A percentile compares a stretch with the other conserved stretches of the same genome.
Evolutionary conservation across 768 basidiomycete genomes (phyloP).

Genomic region (Dictyophora rubrovolvata): DNA sequence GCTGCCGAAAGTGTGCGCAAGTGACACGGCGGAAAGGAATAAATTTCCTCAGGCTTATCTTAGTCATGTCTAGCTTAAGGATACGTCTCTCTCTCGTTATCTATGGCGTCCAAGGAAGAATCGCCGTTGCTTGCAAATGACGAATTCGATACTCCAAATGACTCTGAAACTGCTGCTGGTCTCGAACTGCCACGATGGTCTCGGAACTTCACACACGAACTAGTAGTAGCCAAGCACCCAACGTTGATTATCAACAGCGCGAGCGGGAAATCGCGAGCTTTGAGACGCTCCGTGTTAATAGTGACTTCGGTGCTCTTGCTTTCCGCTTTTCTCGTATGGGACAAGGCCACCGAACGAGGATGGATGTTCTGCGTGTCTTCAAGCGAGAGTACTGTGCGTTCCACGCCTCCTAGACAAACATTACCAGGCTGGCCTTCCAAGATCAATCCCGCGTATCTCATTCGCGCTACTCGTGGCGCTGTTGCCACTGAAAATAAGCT

Average conservation of each 20-base stretch:
- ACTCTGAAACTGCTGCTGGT: not conserved
- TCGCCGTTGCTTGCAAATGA: not conserved
- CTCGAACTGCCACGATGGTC: not conserved
- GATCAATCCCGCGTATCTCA: conserved; percentile 48
- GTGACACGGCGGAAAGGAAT: too few relatives aligned
- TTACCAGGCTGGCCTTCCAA: conserved; percentile 8
- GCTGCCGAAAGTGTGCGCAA: too few relatives aligned
- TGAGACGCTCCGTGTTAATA: not conserved
- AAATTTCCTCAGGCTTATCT: too few relatives aligned
- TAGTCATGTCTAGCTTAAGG: too few relatives aligned
- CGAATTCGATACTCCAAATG: not conserved
- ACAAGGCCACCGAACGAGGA: not conserved
- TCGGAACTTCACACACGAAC: too few relatives aligned
- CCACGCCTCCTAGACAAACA: not conserved
- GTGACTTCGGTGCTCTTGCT: not conserved
- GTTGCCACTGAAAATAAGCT: conserved; percentile 82
- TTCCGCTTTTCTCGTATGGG: not conserved
- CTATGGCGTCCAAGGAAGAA: not conserved
- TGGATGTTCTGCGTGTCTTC: not conserved
- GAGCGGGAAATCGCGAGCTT: not conserved
- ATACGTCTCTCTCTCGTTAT: not conserved
- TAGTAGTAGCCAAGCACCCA: too few relatives aligned
- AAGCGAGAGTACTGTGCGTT: not conserved
- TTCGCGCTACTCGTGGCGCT: conserved; percentile 63
- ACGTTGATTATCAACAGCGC: too few relatives aligned